phyloP scores from a whole-genome alignment of 805 yeast species.

The Pichia gijzeniarum region DNA sequence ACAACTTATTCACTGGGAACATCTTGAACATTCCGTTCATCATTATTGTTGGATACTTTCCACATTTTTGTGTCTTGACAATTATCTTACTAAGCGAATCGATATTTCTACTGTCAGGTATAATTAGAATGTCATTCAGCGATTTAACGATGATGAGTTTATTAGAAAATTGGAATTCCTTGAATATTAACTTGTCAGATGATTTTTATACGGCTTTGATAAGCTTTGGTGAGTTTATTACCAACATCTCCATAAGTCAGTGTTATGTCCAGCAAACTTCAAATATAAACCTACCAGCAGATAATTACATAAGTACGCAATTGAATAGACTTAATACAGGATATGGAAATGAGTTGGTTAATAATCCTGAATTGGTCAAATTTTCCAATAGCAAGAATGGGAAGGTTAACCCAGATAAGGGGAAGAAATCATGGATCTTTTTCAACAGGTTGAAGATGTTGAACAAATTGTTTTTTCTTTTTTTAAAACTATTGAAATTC shows the following conservation, averaged over 20 bases:
- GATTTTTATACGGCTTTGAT: slow-evolving; percentile 61
- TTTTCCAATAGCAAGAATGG: background rate
- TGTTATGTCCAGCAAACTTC: slow-evolving; percentile 58
- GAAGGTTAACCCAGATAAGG: background rate
- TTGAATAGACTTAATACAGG: slow-evolving; percentile 11
- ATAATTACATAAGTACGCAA: slow-evolving; percentile 47
- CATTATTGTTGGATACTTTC: slow-evolving; percentile 54
- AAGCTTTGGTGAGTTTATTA: slow-evolving; percentile 54
- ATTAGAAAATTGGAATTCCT: slow-evolving; percentile 23
- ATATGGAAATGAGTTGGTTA: slow-evolving; percentile 21
- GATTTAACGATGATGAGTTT: slow-evolving; percentile 27
- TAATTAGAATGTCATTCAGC: slow-evolving; percentile 43
- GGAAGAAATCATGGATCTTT: background rate
- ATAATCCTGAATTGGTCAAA: slow-evolving; percentile 25
- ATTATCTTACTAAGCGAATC: slow-evolving; percentile 46
- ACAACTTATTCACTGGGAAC: slow-evolving; percentile 35
- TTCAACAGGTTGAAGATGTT: slow-evolving; percentile 4
- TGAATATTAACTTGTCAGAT: slow-evolving; percentile 42
- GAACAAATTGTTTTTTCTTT: slow-evolving; percentile 3
- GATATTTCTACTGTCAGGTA: slow-evolving; percentile 52
- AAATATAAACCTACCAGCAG: slow-evolving; percentile 38
- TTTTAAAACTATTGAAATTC: slow-evolving; percentile 1
- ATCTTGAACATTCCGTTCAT: slow-evolving; percentile 47
- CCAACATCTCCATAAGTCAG: slow-evolving; percentile 61
- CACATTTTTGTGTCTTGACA: slow-evolving; percentile 51